phyloP scores from a whole-genome alignment of 75 land plant genomes.

The Pinus tabuliformis region DNA sequence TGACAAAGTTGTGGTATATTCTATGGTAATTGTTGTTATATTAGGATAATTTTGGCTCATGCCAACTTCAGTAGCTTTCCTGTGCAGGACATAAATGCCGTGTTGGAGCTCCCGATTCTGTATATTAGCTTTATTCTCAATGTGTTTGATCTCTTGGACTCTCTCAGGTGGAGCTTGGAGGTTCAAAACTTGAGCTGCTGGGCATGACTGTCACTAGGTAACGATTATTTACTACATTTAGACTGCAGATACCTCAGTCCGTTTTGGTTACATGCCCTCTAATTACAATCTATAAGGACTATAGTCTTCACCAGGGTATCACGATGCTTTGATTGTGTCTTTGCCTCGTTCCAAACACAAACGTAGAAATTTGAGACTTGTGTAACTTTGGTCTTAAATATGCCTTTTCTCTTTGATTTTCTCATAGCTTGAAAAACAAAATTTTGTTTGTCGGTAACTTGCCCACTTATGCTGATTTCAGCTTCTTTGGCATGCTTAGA shows the following conservation, averaged over 20 bases:
- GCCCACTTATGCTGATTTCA: neutral
- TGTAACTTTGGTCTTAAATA: neutral
- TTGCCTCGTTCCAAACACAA: neutral
- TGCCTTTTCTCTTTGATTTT: neutral
- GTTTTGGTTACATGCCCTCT: neutral
- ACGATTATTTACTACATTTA: neutral
- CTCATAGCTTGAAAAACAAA: neutral
- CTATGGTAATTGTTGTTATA: neutral
- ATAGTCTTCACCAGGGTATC: neutral
- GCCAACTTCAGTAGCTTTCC: neutral
- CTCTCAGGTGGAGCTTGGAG: neutral
- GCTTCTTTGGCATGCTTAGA: too few relatives aligned
- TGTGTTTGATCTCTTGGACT: neutral
- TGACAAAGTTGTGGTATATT: neutral
- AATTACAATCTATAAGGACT: neutral
- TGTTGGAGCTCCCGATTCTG: neutral
- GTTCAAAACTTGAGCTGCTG: neutral
- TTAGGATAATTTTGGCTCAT: neutral
- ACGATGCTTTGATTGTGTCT: neutral
- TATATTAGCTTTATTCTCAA: neutral
- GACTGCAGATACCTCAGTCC: neutral
- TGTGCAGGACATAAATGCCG: neutral
- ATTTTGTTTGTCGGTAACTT: neutral
- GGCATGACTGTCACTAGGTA: neutral
- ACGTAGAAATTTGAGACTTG: neutral